Base-by-base conservation (phyloP, 352 stramenopile genomes). In the Phytophthora cactorum region DNA sequence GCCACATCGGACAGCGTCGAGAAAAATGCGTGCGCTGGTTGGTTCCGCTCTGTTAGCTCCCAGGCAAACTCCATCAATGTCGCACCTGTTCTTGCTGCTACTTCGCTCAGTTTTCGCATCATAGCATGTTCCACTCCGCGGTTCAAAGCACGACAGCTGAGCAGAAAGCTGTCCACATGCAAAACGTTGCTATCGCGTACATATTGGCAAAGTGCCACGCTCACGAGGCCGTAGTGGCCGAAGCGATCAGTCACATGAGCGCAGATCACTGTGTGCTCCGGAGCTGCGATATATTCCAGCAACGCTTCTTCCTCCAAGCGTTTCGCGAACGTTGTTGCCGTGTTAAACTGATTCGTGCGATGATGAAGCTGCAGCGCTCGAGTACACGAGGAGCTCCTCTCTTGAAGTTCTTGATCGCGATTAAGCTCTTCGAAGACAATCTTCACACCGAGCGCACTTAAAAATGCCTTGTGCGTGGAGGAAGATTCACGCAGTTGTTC, bases 331-430 rank as follows among this genome's bases (percentile, higher is more conserved):
- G 66, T 82, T 39, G 83, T 91, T 49, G 81, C 64, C 11, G 82
- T 78, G 61, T 86, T 92, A 59, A 92, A 92, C 46, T 89, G 84
- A 43, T 91, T 92, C 11, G 83, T 92, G 15, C 85, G 81, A 41
- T 91, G 78, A 46, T 89, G 84, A 43, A 92, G 75, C 68, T 93
- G 85, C 3, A 92, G 55, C 4, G 78, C 70, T 15, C 85, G 72
- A 43, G 63, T 66, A 45, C 85, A 84, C 3, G 63, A 61, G n/a
- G 63, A 41, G 27, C 68, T 68, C 36, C 55, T 66, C 39, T 36
- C 41, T 46, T 29, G 14, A 54, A 63, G 53, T 9, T 72, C 68
- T 61, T 63, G 56, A 17, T 63, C 57, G 4, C 25, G 15, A 63
- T 65, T 25, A 9, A 90, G 47, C 4, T 81, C 71, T 62, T 91